Percentiles rank a stretch among this genome's conserved stretches.
These are phyloP conservation scores for Nannizzia gypsea DNA, from an alignment of 2,329 filamentous ascomycete genomes.

Conservation along the genomic window DNA sequence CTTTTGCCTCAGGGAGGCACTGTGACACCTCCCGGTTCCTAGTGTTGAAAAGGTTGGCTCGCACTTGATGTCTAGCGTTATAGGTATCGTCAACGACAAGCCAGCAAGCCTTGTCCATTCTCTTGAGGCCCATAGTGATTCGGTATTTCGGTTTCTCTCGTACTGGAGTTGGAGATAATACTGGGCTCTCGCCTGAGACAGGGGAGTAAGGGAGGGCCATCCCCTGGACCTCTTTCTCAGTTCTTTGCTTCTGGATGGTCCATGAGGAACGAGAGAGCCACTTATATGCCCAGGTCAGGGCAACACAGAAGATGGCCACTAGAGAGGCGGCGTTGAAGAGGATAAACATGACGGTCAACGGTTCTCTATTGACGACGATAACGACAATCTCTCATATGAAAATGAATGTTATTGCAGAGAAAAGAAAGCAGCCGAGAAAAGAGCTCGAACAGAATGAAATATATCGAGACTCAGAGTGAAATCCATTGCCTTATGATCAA, in stretches of 20 bases:
- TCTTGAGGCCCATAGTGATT: constrained; percentile 39
- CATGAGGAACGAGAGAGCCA: not conserved
- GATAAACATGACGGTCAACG: not conserved
- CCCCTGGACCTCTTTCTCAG: not conserved
- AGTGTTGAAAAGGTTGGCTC: constrained; percentile 30
- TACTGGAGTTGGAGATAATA: not conserved
- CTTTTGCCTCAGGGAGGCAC: constrained; percentile 33
- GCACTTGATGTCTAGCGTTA: constrained; percentile 32
- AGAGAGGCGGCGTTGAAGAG: not conserved
- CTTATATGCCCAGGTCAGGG: not conserved
- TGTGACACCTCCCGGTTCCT: constrained; percentile 35
- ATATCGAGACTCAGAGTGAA: constrained; percentile 1
- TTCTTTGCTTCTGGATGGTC: not conserved
- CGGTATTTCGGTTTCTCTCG: constrained; percentile 21
- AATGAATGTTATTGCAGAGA: not conserved
- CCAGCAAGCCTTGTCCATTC: constrained; percentile 38
- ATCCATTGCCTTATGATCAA: not conserved
- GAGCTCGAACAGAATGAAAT: not conserved
- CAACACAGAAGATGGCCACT: not conserved
- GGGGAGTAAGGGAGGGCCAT: not conserved
- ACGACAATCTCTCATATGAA: not conserved
- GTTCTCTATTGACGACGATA: not conserved
- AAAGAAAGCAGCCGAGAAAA: not conserved
- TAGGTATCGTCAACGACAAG: constrained; percentile 39
- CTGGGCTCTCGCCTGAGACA: not conserved